Evolutionary conservation across 768 basidiomycete genomes (phyloP).

Genomic region (Lactarius quietus): DNA sequence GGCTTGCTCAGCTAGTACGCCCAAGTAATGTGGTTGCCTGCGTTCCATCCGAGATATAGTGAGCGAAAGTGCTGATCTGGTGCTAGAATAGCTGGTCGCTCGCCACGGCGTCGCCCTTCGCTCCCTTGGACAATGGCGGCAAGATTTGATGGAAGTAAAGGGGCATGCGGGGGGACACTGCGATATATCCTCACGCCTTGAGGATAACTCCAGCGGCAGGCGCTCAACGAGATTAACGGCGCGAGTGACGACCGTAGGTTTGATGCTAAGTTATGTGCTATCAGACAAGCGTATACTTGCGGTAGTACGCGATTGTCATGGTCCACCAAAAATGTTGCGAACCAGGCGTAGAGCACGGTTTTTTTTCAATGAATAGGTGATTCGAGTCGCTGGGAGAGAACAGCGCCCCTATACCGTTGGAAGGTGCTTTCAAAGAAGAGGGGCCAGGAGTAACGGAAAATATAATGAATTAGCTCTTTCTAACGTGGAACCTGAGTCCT

Average conservation of each 20-base stretch:
- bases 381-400: no score
- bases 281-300: slow-evolving; percentile 76
- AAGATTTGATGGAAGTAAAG: slow-evolving; percentile 67
- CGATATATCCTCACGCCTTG: slow-evolving; percentile 47
- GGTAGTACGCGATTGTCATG: no score
- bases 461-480: no score
- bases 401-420: no score
- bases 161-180: slow-evolving; percentile 65
- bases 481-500: no score
- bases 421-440: no score
- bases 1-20: slow-evolving; percentile 76
- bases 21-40: slow-evolving; percentile 72
- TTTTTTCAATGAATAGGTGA: no score
- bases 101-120: slow-evolving; percentile 46
- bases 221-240: slow-evolving; percentile 85
- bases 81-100: slow-evolving; percentile 71
- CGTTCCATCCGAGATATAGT: slow-evolving; percentile 59
- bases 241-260: slow-evolving; percentile 73
- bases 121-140: slow-evolving; percentile 62
- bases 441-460: no score
- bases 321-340: slow-evolving; percentile 62
- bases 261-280: slow-evolving; percentile 82
- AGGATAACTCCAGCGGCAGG: slow-evolving; percentile 54
- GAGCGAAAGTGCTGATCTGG: slow-evolving; percentile 77
- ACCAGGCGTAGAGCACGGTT: slow-evolving; percentile 78